These are phyloP conservation scores for Aspergillus novofumigatus DNA, from an alignment of 2,329 filamentous ascomycete genomes.

Conservation along the genomic window DNA sequence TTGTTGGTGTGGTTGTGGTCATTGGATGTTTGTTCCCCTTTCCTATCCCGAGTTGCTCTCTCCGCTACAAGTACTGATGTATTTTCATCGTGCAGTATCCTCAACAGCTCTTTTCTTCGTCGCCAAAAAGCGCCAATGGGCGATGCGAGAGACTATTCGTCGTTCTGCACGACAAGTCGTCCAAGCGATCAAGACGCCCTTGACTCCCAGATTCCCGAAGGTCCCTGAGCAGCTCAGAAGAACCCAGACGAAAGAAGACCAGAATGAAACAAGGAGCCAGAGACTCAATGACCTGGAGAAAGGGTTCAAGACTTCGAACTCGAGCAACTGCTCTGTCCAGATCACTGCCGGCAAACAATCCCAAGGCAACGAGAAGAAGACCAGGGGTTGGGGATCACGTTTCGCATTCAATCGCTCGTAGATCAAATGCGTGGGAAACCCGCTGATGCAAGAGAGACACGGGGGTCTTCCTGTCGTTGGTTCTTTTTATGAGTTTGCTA, in stretches of 20 bases:
- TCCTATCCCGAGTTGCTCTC: neutral
- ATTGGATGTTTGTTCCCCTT: conserved; percentile 14
- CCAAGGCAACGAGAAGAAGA: neutral
- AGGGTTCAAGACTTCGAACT: neutral
- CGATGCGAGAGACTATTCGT: conserved; percentile 14
- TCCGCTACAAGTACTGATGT: neutral
- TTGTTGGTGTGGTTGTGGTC: conserved; percentile 17
- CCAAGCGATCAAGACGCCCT: conserved; percentile 13
- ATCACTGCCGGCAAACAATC: neutral
- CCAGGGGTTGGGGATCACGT: conserved; percentile 11
- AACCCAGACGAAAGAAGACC: neutral
- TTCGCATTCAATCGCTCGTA: conserved; percentile 11
- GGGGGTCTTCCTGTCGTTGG: neutral
- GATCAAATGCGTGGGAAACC: neutral
- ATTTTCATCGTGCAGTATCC: conserved; percentile 5
- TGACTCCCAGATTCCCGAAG: conserved; percentile 13
- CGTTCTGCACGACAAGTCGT: conserved; percentile 13
- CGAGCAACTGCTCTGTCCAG: neutral
- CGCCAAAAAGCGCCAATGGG: conserved; percentile 17
- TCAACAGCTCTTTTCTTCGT: conserved; percentile 17
- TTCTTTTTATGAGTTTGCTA: neutral
- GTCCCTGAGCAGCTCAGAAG: neutral
- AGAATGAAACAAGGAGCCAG: neutral
- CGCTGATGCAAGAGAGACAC: neutral
- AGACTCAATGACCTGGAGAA: conserved; percentile 10